Evolutionary conservation across 805 yeast species (phyloP).

Genomic region (Pichia pseudocactophila): DNA sequence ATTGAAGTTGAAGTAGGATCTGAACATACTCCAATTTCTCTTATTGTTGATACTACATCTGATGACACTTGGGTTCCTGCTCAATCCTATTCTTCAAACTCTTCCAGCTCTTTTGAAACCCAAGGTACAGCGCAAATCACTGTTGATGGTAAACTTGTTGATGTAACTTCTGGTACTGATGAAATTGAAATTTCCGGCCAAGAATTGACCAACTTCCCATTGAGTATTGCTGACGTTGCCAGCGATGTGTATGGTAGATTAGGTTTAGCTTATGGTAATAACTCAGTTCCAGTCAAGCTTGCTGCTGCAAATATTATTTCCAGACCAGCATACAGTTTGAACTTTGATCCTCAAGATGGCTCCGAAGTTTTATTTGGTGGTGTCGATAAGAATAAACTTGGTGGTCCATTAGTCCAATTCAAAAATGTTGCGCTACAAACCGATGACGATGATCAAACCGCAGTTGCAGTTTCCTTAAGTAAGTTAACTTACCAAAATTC

Average conservation of each 20-base stretch:
- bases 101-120: too few relatives aligned
- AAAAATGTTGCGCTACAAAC: conserved; percentile 1
- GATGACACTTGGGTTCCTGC: neutral
- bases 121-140: too few relatives aligned
- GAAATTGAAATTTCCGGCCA: too few relatives aligned
- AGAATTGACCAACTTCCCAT: too few relatives aligned
- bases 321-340: conserved; percentile 51
- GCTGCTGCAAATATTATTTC: conserved; percentile 46
- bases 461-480: conserved; percentile 8
- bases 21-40: neutral
- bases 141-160: too few relatives aligned
- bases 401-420: conserved; percentile 35
- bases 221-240: conserved; percentile 39
- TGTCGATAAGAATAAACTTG: conserved; percentile 51
- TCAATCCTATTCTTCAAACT: neutral
- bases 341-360: conserved; percentile 32
- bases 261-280: conserved; percentile 35
- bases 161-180: too few relatives aligned
- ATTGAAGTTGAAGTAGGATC: neutral
- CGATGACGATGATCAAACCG: neutral
- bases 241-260: conserved; percentile 28
- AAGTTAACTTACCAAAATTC: neutral
- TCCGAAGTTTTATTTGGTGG: conserved; percentile 65
- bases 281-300: conserved; percentile 56
- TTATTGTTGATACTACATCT: neutral